These are phyloP conservation scores for Radiomyces spectabilis DNA, from an alignment of 192 early-diverging fungal species.

Conservation along the genomic window DNA sequence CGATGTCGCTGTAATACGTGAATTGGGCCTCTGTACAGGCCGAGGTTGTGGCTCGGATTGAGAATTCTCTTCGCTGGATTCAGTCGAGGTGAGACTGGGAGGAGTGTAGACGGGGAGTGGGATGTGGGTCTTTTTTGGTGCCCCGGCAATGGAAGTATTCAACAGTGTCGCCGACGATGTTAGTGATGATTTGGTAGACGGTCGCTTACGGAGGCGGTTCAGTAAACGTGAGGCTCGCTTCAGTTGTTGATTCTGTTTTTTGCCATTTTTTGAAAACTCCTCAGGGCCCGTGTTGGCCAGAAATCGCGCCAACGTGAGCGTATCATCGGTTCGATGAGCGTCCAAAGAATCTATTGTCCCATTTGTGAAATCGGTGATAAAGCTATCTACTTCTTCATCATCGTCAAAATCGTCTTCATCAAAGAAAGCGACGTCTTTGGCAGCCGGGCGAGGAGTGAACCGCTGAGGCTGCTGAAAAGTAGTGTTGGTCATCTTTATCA, in stretches of 20 bases:
- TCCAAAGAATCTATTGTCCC: background rate
- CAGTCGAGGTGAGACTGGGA: background rate
- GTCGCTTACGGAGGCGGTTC: conserved; percentile 9
- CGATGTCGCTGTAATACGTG: background rate
- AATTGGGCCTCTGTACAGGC: background rate
- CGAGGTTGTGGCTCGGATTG: background rate
- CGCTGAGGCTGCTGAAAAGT: conserved; percentile 1
- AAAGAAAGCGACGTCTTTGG: conserved; percentile 1
- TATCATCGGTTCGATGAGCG: background rate
- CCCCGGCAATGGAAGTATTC: no score
- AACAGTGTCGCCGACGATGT: background rate
- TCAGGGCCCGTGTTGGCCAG: conserved; percentile 12
- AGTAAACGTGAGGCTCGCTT: conserved; percentile 10
- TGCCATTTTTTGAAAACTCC: background rate
- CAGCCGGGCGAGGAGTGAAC: background rate
- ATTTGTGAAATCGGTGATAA: background rate
- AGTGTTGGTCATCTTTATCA: background rate
- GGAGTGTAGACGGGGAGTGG: conserved; percentile 11
- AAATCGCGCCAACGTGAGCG: conserved; percentile 8
- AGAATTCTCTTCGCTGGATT: background rate
- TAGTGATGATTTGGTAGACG: background rate
- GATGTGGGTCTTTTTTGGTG: conserved; percentile 1
- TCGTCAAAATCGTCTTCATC: conserved; percentile 4
- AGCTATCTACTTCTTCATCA: conserved; percentile 1
- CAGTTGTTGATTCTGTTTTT: background rate